phyloP scores from a whole-genome alignment of 2,329 filamentous ascomycete species.

The Didymella pomorum region DNA sequence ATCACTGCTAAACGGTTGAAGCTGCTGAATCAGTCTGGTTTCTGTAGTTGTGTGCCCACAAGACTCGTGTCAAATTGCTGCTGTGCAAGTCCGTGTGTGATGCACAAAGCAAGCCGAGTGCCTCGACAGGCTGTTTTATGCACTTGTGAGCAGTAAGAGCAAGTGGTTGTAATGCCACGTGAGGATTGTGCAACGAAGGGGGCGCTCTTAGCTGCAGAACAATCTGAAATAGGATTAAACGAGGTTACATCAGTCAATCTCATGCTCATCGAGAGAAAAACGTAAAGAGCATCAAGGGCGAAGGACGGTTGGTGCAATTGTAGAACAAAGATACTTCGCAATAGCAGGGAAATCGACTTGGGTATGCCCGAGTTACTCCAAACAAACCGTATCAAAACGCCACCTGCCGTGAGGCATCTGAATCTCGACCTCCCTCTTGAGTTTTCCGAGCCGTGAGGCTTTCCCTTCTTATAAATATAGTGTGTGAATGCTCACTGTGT shows the following conservation, averaged over 20 bases:
- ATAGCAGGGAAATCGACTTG: slow-evolving; percentile 13
- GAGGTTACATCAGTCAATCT: slow-evolving; percentile 2
- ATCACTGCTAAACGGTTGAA: background rate
- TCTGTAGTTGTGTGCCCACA: background rate
- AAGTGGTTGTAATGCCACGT: slow-evolving; percentile 9
- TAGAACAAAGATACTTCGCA: slow-evolving; percentile 1
- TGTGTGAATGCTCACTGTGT: slow-evolving; percentile 39
- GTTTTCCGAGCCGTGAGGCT: slow-evolving; percentile 48
- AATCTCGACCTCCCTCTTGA: slow-evolving; percentile 25
- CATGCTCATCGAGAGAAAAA: background rate
- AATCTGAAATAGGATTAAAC: slow-evolving; percentile 7
- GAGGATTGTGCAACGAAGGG: slow-evolving; percentile 8
- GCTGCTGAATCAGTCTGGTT: background rate
- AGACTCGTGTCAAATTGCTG: background rate
- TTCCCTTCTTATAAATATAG: slow-evolving; percentile 38
- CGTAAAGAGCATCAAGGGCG: slow-evolving; percentile 3
- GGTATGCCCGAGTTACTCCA: slow-evolving; percentile 21
- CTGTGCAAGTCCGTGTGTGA: background rate
- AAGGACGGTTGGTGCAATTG: background rate
- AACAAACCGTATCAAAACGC: slow-evolving; percentile 31
- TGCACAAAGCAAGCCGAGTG: background rate
- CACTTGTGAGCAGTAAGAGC: slow-evolving; percentile 8
- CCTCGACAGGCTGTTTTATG: slow-evolving; percentile 1
- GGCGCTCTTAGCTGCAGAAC: slow-evolving; percentile 11
- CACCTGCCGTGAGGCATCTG: slow-evolving; percentile 42